Evolutionary conservation across 345 rosid species (phyloP).

Genomic region (Reutealis trisperma): DNA sequence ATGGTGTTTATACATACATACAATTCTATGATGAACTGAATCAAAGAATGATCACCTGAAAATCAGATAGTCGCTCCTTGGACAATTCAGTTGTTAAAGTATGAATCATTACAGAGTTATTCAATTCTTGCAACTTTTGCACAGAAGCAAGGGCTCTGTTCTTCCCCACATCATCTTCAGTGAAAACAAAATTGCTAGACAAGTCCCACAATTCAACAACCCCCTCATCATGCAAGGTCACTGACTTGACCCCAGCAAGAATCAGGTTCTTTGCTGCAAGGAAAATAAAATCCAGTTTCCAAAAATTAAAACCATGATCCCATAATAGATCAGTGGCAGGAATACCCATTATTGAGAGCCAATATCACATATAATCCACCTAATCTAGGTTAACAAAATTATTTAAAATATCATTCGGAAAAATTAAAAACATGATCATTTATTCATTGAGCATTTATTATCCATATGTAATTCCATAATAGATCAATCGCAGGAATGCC

Average conservation of each 20-base stretch:
- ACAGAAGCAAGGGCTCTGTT: constrained; percentile 31
- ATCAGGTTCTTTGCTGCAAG: constrained; percentile 87
- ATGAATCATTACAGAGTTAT: constrained; percentile 24
- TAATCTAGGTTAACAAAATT: background rate
- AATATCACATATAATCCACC: background rate
- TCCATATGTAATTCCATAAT: background rate
- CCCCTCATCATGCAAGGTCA: constrained; percentile 28
- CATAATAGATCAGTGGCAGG: background rate
- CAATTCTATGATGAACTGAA: background rate
- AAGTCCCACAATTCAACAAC: constrained; percentile 31
- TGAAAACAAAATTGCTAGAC: constrained; percentile 29
- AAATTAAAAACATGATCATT: background rate
- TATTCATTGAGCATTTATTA: background rate
- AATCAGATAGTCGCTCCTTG: constrained; percentile 72
- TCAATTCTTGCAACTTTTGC: constrained; percentile 33
- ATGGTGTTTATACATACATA: background rate
- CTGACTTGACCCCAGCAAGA: constrained; percentile 42
- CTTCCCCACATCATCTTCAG: constrained; percentile 28
- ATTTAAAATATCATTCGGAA: background rate
- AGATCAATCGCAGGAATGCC: background rate
- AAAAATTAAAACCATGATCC: background rate
- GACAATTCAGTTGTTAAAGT: constrained; percentile 38
- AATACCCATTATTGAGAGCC: background rate
- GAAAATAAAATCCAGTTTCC: background rate
- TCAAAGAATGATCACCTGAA: constrained; percentile 52